Evolutionary conservation across 2,329 filamentous ascomycete genomes (phyloP), one percentile per base, ranked within the genome.

Genomic region (Nothophoma quercina): DNA sequence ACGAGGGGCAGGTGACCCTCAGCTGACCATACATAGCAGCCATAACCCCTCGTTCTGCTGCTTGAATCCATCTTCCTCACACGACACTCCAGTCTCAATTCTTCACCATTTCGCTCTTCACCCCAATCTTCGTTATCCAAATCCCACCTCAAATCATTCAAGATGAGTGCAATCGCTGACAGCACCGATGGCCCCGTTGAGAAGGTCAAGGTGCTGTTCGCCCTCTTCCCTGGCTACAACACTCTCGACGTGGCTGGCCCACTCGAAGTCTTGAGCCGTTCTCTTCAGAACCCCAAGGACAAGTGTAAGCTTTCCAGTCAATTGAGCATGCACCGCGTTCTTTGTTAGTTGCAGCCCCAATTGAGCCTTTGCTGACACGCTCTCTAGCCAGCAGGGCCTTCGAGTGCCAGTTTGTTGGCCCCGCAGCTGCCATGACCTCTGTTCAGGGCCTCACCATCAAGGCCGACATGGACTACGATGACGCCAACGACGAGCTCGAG

Each of bases 381-480:
- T 13, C 33, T n/a, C 15, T 56, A 83, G 81, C 76, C 25, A 77
- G 73, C 71, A 79, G 81, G 68, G 82, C 79, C 51, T 82, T 84
- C 71, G 79, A 83, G 64, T 74, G 79, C 71, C 81, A 81, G 50
- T 78, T 83, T 54, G 79, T 77, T 40, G 80, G 78, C 50, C 68
- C 75, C 9, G 64, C 72, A 29, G 75, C 79, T 50, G 70, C 77
- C 58, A 78, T 81, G 66, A 77, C 77, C 51, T 82, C 83, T 35
- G 74, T 74, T 48, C 82, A 91, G 74, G 89, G 89, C 62, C 83
- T 88, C 69, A 81, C 86, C 64, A 79, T 95, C 74, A 84, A 85
- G 67, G 86, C 89, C 57, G 88, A 95, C 75, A 87, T 93, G 74
- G 82, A 86, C 71, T 91, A 85, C 81, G 88, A 89, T 70, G 89